Conservation (phyloP, 331 rosid species). For the Erythrophleum ivorense region DNA sequence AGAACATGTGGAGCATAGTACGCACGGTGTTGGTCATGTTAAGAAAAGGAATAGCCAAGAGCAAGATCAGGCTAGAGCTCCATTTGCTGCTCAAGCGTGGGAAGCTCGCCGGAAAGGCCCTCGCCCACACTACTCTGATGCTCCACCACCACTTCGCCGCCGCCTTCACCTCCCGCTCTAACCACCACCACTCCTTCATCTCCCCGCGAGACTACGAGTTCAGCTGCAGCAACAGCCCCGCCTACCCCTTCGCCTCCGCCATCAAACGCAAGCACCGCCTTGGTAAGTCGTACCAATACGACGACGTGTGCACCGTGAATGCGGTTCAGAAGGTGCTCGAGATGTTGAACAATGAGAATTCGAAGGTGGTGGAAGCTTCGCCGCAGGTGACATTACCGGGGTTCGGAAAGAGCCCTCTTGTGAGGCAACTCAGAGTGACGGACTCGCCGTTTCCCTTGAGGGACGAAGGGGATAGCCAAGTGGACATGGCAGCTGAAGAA, state of each 20-base stretch:
- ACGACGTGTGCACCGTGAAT: conserved; percentile 53
- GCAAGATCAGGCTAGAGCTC: conserved; percentile 61
- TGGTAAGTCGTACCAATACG: conserved; percentile 30
- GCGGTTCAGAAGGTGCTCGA: conserved; percentile 73
- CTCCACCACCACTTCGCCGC: conserved; percentile 51
- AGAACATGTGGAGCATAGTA: conserved; percentile 68
- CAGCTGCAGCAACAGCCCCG: conserved; percentile 94
- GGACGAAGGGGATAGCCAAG: conserved; percentile 65
- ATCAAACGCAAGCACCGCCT: conserved; percentile 1
- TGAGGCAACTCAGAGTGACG: conserved; percentile 69
- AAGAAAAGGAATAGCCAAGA: conserved; percentile 70
- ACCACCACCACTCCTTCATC: conserved; percentile 57
- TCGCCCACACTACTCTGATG: conserved; percentile 50
- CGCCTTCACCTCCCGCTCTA: conserved; percentile 56
- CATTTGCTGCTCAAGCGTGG: conserved; percentile 68
- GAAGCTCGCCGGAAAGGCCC: conserved; percentile 74
- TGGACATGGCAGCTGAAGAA: conserved; percentile 81
- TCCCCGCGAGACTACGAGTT: conserved; percentile 79
- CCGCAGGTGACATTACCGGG: conserved; percentile 71
- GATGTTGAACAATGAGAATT: conserved; percentile 48
- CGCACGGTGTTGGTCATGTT: conserved; percentile 66
- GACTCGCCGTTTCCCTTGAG: conserved; percentile 84
- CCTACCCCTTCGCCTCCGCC: conserved; percentile 24
- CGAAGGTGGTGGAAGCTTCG: conserved; percentile 56
- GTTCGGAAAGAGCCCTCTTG: conserved; percentile 74